Conservation (phyloP, 257 asterid species). For the Ilex asprella region DNA sequence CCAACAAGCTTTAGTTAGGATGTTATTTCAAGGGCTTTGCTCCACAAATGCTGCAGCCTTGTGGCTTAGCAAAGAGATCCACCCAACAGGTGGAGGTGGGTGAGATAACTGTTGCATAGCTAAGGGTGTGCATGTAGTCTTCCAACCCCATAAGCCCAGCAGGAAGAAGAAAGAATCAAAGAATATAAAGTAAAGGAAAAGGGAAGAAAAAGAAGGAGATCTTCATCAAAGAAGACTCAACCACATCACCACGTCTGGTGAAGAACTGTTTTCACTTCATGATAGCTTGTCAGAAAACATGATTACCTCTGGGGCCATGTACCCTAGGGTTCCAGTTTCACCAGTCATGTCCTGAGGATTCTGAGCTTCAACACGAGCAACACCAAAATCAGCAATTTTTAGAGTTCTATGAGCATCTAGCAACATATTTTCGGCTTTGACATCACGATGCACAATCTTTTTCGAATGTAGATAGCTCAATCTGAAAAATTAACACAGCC, state of each 20-base stretch:
- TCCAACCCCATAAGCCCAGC: too few species aligned
- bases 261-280: background rate
- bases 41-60: background rate
- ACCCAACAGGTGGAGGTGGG: background rate
- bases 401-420: constrained; percentile 4
- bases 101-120: background rate
- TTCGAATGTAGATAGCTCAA: constrained; percentile 17
- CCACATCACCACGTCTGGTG: too few species aligned
- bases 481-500: background rate
- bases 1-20: background rate
- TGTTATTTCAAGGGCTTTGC: too few species aligned
- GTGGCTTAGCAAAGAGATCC: background rate
- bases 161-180: too few species aligned
- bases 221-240: background rate
- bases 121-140: background rate
- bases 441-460: constrained; percentile 20
- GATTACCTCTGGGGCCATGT: constrained; percentile 21
- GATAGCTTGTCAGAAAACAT: background rate
- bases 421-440: constrained; percentile 21
- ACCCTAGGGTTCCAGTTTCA: constrained; percentile 18
- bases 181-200: too few species aligned
- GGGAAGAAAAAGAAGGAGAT: too few species aligned
- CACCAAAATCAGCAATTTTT: constrained; percentile 20
- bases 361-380: constrained; percentile 23
- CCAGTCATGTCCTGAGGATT: constrained; percentile 23